Percentiles rank a stretch among this genome's conserved stretches.
These are phyloP conservation scores for Aspergillus intermedius DNA, from an alignment of 2,329 filamentous ascomycete species.

Conservation along the genomic window DNA sequence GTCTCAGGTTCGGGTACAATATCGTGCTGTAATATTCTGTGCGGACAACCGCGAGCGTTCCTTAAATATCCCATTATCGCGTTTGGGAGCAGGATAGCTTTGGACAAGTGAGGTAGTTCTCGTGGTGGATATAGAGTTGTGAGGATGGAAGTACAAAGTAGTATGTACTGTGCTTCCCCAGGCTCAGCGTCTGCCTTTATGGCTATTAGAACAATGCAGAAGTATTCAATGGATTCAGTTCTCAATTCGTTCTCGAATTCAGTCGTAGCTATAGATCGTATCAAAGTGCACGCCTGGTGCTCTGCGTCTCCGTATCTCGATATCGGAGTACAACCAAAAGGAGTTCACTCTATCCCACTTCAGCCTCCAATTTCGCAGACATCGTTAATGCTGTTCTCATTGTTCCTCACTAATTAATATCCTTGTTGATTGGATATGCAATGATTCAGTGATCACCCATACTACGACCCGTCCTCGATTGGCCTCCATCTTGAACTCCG, in stretches of 20 bases:
- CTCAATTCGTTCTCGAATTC: background rate
- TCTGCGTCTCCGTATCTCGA: constrained; percentile 9
- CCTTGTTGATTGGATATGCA: background rate
- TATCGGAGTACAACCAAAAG: no score
- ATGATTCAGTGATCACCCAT: background rate
- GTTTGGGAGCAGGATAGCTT: no score
- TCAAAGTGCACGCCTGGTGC: constrained; percentile 5
- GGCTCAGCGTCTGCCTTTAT: background rate
- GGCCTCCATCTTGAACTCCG: background rate
- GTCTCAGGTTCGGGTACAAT: no score
- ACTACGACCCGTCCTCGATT: background rate
- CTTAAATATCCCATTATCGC: no score
- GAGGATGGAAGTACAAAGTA: no score
- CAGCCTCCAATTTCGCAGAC: background rate
- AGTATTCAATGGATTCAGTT: background rate
- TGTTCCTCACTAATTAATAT: no score
- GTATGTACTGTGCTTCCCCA: no score
- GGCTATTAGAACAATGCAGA: background rate
- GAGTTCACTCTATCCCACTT: background rate
- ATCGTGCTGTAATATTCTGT: no score
- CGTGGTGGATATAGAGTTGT: no score
- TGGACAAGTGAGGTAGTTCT: no score
- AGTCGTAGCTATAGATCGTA: background rate
- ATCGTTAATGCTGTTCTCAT: background rate
- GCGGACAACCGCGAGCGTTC: no score